Percentiles rank a stretch among this genome's conserved stretches.
Evolutionary conservation across 345 rosid species (phyloP).

Genomic region (Erysimum cheiranthoides): DNA sequence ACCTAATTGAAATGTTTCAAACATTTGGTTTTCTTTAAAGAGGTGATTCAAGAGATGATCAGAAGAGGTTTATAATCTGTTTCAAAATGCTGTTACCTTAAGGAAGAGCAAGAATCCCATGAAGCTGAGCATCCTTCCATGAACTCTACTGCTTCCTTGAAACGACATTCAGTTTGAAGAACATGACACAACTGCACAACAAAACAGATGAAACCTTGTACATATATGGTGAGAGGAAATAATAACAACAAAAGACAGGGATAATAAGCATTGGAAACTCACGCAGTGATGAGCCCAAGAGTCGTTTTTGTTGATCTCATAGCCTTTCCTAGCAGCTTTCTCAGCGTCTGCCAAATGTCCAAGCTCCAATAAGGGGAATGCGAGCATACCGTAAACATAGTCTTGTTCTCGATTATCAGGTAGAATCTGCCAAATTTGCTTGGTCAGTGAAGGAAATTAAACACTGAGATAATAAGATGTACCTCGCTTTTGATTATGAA

Average conservation of each 20-base stretch:
- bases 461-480: not conserved
- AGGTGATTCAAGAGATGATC: not conserved
- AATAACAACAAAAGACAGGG: not conserved
- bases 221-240: not conserved
- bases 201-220: not conserved
- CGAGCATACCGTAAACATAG: conserved; percentile 85
- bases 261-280: conserved; percentile 42
- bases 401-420: conserved; percentile 60
- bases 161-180: conserved; percentile 72
- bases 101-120: conserved; percentile 74
- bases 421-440: conserved; percentile 55
- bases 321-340: conserved; percentile 74
- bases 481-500: not conserved
- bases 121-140: conserved; percentile 76
- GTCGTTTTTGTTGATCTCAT: conserved; percentile 68
- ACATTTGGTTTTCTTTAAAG: not conserved
- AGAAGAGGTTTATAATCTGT: not conserved
- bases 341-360: conserved; percentile 77
- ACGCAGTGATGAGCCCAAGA: conserved; percentile 86
- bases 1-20: conserved; percentile 49
- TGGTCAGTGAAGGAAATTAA: not conserved
- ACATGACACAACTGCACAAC: conserved; percentile 80
- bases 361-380: conserved; percentile 76
- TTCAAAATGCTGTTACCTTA: conserved; percentile 56
- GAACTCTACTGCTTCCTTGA: conserved; percentile 77